A percentile compares a stretch with the other conserved stretches of the same genome.
Evolutionary conservation across 1,284 basidiomycete species (phyloP).

Genomic region (Melampsora americana): DNA sequence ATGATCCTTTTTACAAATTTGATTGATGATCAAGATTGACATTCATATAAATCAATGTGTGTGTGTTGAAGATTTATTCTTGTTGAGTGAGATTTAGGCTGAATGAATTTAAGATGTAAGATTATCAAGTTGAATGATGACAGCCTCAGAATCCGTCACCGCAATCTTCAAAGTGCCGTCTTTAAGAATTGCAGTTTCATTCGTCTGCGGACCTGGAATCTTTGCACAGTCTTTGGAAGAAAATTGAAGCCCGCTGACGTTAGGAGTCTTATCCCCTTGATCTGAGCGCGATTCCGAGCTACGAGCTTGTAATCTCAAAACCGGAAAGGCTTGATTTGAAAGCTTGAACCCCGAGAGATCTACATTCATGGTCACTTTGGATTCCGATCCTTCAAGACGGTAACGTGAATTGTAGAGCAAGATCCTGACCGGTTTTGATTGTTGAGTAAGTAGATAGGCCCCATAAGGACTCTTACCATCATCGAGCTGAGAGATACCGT

Average conservation of each 20-base stretch:
- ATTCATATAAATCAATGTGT: not conserved
- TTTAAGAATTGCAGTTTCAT: not conserved
- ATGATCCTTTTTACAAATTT: not conserved
- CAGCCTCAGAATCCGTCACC: not conserved
- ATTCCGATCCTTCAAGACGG: not conserved
- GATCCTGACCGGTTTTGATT: not conserved
- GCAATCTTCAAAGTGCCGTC: not conserved
- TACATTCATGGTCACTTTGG: not conserved
- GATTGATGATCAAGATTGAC: not conserved
- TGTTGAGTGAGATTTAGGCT: no score
- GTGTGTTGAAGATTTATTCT: no score
- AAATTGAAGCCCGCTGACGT: not conserved
- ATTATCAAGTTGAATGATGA: slow-evolving; percentile 12
- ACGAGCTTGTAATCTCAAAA: not conserved
- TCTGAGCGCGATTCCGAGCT: not conserved
- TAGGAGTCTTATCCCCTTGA: not conserved
- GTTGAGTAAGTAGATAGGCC: slow-evolving; percentile 50
- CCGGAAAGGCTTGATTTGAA: not conserved
- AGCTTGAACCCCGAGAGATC: not conserved
- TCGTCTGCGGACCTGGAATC: not conserved
- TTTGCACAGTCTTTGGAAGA: not conserved
- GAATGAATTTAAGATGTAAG: no score
- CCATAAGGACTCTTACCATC: slow-evolving; percentile 54
- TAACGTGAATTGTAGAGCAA: slow-evolving; percentile 23
- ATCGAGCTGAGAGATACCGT: slow-evolving; percentile 55